Base-by-base conservation (phyloP, 768 basidiomycete genomes). In the Lactarius hatsudake region DNA sequence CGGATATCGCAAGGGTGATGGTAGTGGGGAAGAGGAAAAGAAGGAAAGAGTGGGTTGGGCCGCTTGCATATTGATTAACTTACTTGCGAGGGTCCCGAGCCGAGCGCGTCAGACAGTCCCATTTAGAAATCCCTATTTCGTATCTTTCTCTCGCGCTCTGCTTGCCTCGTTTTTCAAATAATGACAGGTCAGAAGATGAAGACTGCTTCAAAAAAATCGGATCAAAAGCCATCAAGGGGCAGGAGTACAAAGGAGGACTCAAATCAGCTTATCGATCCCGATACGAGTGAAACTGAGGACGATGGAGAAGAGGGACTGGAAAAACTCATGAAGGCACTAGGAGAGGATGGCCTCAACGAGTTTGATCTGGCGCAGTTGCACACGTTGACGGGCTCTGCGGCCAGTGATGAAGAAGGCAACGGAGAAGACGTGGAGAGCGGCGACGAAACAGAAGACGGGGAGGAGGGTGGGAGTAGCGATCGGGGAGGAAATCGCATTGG, bases 291-390 rank as follows among this genome's bases (percentile, higher is more conserved):
- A 63, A 61, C 67, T 2, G 56, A 62, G 23, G 66, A 72, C 17
- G 74, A 75, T 7, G 73, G 72, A 32, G 75, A 84, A 69, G 80
- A 81, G 71, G 87, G 86, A n/a, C 82, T 86, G 82, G 78, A 81
- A 71, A 77, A 81, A 56, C 78, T 87, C 5, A 81, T 87, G 77
- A 79, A 81, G 18, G 80, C 84, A 12, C 74, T 88, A 32, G 88
- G 87, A 15, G 87, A 88, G 26, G 86, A 89, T 67, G 86, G 83
- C 1, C 74, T 89, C 65, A 84, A 89, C 72, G 88, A 90, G 28
- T 84, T 86, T 72, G 89, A 85, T 59, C 79, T 80, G 64, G 84
- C 82, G 34, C 82, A 88, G 72, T 76, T 90, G 54, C 78, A 76
- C 57, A 74, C 77, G 53, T 74, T 84, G 30, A 70, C 81, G 7